Conservation (phyloP, 2,329 filamentous ascomycete species). For the Leptodontidium sp. region DNA sequence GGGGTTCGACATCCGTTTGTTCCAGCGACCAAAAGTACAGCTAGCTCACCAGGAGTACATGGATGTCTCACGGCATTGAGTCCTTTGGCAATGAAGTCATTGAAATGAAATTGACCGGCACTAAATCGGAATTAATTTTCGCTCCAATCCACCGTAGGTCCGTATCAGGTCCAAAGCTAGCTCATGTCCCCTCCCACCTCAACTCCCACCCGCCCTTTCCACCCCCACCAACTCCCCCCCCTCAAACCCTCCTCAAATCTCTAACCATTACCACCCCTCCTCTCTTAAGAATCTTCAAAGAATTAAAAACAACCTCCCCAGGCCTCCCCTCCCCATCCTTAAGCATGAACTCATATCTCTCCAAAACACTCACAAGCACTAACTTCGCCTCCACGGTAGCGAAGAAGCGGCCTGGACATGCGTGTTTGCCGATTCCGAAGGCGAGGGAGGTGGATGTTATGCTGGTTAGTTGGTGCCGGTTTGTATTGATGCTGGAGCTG, state of each 20-base stretch:
- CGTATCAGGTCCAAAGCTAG: too few species aligned
- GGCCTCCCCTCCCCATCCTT: conserved; percentile 25
- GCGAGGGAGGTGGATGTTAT: conserved; percentile 9
- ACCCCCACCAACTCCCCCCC: too few species aligned
- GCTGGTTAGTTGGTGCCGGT: conserved; percentile 8
- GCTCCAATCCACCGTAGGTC: too few species aligned
- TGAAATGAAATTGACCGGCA: too few species aligned
- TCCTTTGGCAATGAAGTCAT: too few species aligned
- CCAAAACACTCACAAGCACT: conserved; percentile 24
- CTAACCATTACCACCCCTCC: conserved; percentile 18
- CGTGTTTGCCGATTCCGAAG: conserved; percentile 27
- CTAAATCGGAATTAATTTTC: too few species aligned
- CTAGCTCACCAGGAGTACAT: too few species aligned
- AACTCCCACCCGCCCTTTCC: too few species aligned
- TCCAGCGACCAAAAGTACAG: too few species aligned
- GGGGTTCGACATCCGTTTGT: too few species aligned
- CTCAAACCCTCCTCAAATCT: not conserved
- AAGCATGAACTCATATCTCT: conserved; percentile 26
- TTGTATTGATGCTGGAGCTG: not conserved
- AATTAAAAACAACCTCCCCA: conserved; percentile 21
- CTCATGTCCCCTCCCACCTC: too few species aligned
- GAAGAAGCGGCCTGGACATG: conserved; percentile 32
- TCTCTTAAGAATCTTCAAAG: not conserved
- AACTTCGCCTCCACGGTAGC: conserved; percentile 28
- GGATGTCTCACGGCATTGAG: too few species aligned